Conservation (phyloP, 2,329 filamentous ascomycete species). For the Penicillium sp. region DNA sequence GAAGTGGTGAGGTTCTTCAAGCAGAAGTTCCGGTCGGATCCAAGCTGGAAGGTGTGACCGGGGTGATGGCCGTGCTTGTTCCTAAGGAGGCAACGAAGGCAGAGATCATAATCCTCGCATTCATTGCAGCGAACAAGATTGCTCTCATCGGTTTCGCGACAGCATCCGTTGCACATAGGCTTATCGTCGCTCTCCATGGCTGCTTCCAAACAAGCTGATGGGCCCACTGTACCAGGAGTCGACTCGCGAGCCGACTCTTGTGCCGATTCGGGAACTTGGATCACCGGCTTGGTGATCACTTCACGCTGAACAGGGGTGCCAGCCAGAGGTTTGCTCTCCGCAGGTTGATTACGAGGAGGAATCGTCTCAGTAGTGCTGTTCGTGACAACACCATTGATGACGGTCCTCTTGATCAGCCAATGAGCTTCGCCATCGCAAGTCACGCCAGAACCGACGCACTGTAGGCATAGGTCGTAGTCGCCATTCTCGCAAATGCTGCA, state of each 20-base stretch:
- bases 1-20: conserved; percentile 60
- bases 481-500: conserved; percentile 90
- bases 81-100: conserved; percentile 71
- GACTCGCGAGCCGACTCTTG: conserved; percentile 24
- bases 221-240: conserved; percentile 14
- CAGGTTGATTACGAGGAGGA: conserved; percentile 56
- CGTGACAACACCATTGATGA: conserved; percentile 72
- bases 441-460: conserved; percentile 70
- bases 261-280: conserved; percentile 14
- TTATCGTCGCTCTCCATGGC: conserved; percentile 21
- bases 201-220: conserved; percentile 16
- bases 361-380: conserved; percentile 83
- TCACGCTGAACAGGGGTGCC: conserved; percentile 13
- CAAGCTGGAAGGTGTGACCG: conserved; percentile 69
- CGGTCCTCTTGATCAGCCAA: conserved; percentile 89
- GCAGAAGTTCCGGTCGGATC: conserved; percentile 49
- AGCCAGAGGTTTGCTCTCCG: conserved; percentile 4
- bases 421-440: conserved; percentile 76
- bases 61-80: conserved; percentile 88
- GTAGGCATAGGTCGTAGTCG: conserved; percentile 87
- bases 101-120: conserved; percentile 91
- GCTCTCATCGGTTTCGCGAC: conserved; percentile 65
- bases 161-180: conserved; percentile 63
- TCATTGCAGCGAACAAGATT: conserved; percentile 79
- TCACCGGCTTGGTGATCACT: conserved; percentile 15